Evolutionary conservation across 495 filamentous ascomycete genomes (phyloP), one percentile per base, ranked within the genome.

Genomic region (Aspergillus conjunctus): DNA sequence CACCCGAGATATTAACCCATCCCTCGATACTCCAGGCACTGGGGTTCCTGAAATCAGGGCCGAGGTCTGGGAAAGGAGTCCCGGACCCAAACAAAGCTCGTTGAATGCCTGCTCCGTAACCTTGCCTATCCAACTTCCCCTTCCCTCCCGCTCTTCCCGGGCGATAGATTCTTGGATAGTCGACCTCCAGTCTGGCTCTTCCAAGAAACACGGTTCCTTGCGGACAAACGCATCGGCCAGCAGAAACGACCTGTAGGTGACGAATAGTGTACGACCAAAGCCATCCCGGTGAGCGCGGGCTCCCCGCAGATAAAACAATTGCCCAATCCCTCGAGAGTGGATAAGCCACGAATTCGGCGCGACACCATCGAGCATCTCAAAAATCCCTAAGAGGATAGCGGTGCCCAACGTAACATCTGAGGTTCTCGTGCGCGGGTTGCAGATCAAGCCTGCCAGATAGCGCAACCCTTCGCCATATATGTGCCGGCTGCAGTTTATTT

Each of bases 281-380:
- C 73, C 75, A 4, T 22, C 48, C 15, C 44, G 56, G 49, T 76
- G 69, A 1, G 65, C 62, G 22, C 60, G 55, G 1, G 71, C 59
- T 0, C 75, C 74, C 0, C 76, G 73, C 11, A 69, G 51, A 4
- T 56, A 58, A 20, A 76, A 66, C 14, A 77, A 63, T 33, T 59
- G 52, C 7, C 54, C 64, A 9, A 75, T 69, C 18, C 75, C 76
- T 4, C 71, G 66, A 3, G 76, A 69, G 58, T 78, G 75, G 12
- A 67, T 59, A 17, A 78, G 58, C 71, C 74, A 78, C 1, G 70
- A 67, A 17, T 66, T 52, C 11, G 62, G 48, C 7, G 55, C 64
- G 2, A 72, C 69, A 1, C 61, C 61, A 44, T 67, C 70, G 21
- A 70, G 51, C 55, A 74, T 50, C 49, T 78, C 74, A 54, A 73